Evolutionary conservation across 2,329 filamentous ascomycete species (phyloP).

Genomic region (Colletotrichum zoysiae): DNA sequence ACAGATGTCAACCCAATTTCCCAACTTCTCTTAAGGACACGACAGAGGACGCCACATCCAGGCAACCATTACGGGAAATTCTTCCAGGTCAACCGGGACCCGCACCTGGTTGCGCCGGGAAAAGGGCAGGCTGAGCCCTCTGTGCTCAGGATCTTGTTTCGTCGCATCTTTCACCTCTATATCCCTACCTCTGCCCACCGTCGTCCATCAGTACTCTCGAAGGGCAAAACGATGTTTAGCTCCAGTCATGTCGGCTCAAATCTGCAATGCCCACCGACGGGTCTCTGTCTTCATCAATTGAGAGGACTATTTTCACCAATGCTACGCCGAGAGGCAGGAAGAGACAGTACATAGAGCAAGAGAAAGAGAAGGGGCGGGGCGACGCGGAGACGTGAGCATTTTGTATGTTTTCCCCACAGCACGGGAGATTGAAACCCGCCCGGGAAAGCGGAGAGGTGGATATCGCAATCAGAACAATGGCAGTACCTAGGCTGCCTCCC

Average conservation of each 20-base stretch:
- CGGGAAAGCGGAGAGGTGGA: constrained; percentile 11
- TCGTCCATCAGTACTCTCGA: constrained; percentile 8
- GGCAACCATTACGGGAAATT: constrained; percentile 11
- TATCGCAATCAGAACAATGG: neutral
- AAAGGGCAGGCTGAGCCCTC: neutral
- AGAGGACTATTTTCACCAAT: constrained; percentile 5
- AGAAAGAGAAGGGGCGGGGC: neutral
- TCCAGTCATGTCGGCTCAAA: constrained; percentile 27
- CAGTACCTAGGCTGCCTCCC: neutral
- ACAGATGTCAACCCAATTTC: constrained; percentile 13
- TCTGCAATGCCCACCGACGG: constrained; percentile 24
- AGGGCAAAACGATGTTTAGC: constrained; percentile 38
- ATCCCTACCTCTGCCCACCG: constrained; percentile 21
- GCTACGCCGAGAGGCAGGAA: neutral
- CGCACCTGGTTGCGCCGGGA: constrained; percentile 1
- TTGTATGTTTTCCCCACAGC: constrained; percentile 10
- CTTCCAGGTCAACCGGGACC: constrained; percentile 10
- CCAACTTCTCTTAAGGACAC: constrained; percentile 2
- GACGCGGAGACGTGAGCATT: constrained; percentile 1
- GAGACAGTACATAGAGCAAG: neutral
- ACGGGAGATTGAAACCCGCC: constrained; percentile 27
- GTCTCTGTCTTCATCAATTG: neutral
- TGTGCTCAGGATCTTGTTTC: constrained; percentile 4
- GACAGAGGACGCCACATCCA: constrained; percentile 10
- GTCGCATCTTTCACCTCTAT: neutral